phyloP scores from a whole-genome alignment of 176 grass and related monocot species.

The Musa schizocarpa region DNA sequence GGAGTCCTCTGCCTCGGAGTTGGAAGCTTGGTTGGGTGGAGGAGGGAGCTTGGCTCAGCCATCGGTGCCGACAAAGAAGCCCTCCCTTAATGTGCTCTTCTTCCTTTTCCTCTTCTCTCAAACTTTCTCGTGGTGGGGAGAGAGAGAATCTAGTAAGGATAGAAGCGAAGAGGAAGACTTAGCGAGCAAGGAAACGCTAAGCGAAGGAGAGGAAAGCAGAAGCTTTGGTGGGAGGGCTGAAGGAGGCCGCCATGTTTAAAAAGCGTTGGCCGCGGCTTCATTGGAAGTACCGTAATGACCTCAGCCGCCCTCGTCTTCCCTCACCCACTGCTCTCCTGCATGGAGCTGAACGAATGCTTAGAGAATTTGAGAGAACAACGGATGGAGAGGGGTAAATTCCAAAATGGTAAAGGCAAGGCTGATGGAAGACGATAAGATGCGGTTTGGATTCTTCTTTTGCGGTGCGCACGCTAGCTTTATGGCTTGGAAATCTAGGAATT shows the following conservation, averaged over 20 bases:
- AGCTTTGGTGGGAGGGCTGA: too few species aligned
- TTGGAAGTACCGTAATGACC: too few species aligned
- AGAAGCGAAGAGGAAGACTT: slow-evolving; percentile 10
- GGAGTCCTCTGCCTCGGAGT: not conserved
- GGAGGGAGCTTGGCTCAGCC: slow-evolving; percentile 47
- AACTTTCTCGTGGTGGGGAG: not conserved
- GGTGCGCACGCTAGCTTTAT: slow-evolving; percentile 24
- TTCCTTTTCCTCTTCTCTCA: slow-evolving; percentile 21
- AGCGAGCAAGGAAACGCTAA: slow-evolving; percentile 22
- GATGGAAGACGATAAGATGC: not conserved
- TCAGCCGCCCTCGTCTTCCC: too few species aligned
- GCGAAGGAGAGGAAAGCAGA: slow-evolving; percentile 1
- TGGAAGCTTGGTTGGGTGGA: slow-evolving; percentile 31
- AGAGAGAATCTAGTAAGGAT: slow-evolving; percentile 21
- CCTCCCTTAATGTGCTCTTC: not conserved
- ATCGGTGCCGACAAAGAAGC: slow-evolving; percentile 19
- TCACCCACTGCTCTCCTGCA: too few species aligned
- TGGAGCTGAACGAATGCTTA: too few species aligned
- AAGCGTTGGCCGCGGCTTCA: too few species aligned
- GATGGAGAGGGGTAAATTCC: not conserved
- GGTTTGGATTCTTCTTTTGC: not conserved
- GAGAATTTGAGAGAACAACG: too few species aligned
- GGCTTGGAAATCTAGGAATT: not conserved
- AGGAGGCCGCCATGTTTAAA: too few species aligned
- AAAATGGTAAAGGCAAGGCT: not conserved